Conservation (phyloP, 2,329 filamentous ascomycete genomes). For the Ascochyta viciae-villosae region DNA sequence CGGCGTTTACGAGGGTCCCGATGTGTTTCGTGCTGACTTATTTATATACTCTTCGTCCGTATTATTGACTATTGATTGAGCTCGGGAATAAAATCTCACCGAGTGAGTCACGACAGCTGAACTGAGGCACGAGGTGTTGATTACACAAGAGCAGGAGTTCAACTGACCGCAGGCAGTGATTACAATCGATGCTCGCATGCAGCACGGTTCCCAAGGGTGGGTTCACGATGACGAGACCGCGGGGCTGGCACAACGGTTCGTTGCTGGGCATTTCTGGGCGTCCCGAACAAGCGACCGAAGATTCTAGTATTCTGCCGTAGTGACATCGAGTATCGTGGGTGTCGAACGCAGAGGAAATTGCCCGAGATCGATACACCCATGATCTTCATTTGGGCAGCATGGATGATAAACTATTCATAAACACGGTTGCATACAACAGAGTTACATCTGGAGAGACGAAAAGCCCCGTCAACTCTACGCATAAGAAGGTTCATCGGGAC, state of each 20-base stretch:
- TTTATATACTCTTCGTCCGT: conserved; percentile 8
- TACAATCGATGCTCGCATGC: conserved; percentile 7
- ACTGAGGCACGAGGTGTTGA: conserved; percentile 5
- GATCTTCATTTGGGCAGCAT: too few relatives aligned
- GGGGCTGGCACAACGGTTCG: conserved; percentile 20
- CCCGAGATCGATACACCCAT: too few relatives aligned
- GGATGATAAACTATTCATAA: too few relatives aligned
- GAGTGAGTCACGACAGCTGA: conserved; percentile 12
- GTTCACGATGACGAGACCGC: conserved; percentile 29
- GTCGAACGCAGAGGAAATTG: background rate
- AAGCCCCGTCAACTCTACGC: too few relatives aligned
- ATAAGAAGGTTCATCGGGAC: background rate
- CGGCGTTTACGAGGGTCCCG: conserved; percentile 19
- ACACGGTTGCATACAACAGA: background rate
- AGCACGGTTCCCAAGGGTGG: conserved; percentile 6
- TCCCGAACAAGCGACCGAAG: conserved; percentile 25
- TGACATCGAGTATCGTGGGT: background rate
- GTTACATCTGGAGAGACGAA: background rate
- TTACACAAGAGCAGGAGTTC: conserved; percentile 3
- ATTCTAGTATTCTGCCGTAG: conserved; percentile 8
- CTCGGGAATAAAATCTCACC: conserved; percentile 15
- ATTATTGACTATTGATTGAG: conserved; percentile 4
- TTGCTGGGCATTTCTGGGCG: conserved; percentile 30
- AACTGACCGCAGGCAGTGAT: conserved; percentile 3
- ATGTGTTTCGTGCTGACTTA: conserved; percentile 15